Percentiles rank a stretch among this genome's conserved stretches.
These are phyloP conservation scores for Heterobasidion irregulare DNA, from an alignment of 1,284 basidiomycete genomes.

Conservation along the genomic window DNA sequence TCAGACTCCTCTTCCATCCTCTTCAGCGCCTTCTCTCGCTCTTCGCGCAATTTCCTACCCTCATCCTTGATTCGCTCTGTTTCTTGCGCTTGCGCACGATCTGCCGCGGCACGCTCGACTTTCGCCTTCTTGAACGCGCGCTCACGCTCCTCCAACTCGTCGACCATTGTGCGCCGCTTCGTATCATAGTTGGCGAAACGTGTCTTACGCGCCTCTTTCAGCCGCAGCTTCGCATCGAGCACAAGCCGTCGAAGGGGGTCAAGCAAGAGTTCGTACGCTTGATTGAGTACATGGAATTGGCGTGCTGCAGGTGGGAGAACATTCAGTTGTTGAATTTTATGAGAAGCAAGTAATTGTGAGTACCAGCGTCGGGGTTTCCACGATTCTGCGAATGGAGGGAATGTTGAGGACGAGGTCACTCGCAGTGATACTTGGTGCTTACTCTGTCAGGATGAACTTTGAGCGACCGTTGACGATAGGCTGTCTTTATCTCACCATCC, in stretches of 20 bases:
- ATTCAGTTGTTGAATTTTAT: background rate
- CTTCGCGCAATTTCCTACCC: conserved; percentile 64
- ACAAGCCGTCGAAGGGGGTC: conserved; percentile 80
- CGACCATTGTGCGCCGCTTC: conserved; percentile 74
- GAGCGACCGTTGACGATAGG: conserved; percentile 76
- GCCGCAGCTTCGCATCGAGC: conserved; percentile 71
- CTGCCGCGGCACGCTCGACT: conserved; percentile 51
- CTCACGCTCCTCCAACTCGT: conserved; percentile 81
- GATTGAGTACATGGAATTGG: conserved; percentile 84
- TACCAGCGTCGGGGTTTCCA: conserved; percentile 72
- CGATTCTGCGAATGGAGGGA: conserved; percentile 45
- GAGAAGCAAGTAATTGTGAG: background rate
- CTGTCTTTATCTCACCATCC: conserved; percentile 77
- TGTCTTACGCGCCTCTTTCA: conserved; percentile 63
- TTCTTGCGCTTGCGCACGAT: conserved; percentile 49
- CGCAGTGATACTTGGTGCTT: conserved; percentile 21
- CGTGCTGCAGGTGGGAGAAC: conserved; percentile 34
- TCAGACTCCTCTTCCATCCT: conserved; percentile 31
- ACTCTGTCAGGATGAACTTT: conserved; percentile 88
- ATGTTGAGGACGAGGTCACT: conserved; percentile 4
- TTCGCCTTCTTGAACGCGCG: conserved; percentile 70
- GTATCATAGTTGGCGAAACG: conserved; percentile 71
- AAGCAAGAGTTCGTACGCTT: conserved; percentile 79
- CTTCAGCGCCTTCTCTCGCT: conserved; percentile 47
- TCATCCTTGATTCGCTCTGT: conserved; percentile 75